These are phyloP conservation scores for Codiaeum variegatum DNA, from an alignment of 441 rosid genomes.

Conservation along the genomic window DNA sequence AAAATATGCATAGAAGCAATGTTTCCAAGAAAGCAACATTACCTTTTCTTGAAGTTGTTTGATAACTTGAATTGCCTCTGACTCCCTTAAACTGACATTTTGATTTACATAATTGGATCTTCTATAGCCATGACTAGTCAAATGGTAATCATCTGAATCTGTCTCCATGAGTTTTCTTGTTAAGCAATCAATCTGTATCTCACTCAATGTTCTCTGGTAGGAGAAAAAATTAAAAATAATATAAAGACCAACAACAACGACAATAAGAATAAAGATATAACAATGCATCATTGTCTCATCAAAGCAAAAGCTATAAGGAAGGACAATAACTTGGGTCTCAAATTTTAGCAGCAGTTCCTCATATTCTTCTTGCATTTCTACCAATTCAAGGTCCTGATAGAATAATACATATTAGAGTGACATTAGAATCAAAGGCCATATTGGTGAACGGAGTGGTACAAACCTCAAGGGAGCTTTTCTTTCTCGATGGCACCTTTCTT, in stretches of 20 bases:
- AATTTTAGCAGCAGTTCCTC: slow-evolving; percentile 61
- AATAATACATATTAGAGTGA: slow-evolving; percentile 26
- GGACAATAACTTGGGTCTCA: slow-evolving; percentile 60
- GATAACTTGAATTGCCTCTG: slow-evolving; percentile 64
- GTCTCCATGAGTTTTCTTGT: slow-evolving; percentile 50
- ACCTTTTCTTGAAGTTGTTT: slow-evolving; percentile 95
- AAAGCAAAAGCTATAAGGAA: slow-evolving; percentile 24
- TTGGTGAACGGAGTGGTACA: slow-evolving; percentile 31
- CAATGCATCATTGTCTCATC: not conserved
- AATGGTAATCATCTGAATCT: slow-evolving; percentile 24
- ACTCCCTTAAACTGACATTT: slow-evolving; percentile 42
- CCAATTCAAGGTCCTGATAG: slow-evolving; percentile 51
- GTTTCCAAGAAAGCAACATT: slow-evolving; percentile 13
- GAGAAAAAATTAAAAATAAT: not conserved
- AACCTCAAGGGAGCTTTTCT: slow-evolving; percentile 54
- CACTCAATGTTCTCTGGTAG: slow-evolving; percentile 53
- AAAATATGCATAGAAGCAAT: not conserved
- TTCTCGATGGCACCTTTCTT: slow-evolving; percentile 57
- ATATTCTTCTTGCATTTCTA: slow-evolving; percentile 50
- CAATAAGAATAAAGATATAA: not conserved
- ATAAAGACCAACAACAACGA: too few relatives aligned
- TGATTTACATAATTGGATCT: slow-evolving; percentile 31
- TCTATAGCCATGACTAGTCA: slow-evolving; percentile 24
- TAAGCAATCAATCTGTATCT: slow-evolving; percentile 63
- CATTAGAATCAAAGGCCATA: slow-evolving; percentile 19